Conservation (phyloP, 768 basidiomycete species). For the Tephrocybe rancida region DNA sequence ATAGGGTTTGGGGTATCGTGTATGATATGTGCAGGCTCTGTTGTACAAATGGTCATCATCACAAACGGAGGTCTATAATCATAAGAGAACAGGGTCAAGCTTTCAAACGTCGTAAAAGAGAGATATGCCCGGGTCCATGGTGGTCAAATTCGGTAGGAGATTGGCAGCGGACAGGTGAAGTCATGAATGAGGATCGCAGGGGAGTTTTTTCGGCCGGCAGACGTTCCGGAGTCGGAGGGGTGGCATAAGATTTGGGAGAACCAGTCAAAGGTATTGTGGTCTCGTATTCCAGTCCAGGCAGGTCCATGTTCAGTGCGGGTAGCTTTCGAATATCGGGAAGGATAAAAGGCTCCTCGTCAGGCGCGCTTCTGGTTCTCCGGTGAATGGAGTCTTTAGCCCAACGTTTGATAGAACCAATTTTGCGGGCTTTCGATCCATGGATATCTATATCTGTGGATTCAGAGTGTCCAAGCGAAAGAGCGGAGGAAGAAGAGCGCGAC, state of each 20-base stretch:
- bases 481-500: conserved; percentile 45
- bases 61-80: conserved; percentile 2
- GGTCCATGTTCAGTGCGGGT: conserved; percentile 20
- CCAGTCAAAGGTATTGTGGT: conserved; percentile 14
- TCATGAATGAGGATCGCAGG: conserved; percentile 12
- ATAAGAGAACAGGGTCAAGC: conserved; percentile 17
- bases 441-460: conserved; percentile 12
- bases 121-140: conserved; percentile 30
- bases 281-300: conserved; percentile 28
- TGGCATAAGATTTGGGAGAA: conserved; percentile 12
- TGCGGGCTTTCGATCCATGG: conserved; percentile 22
- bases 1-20: conserved; percentile 20
- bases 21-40: conserved; percentile 15
- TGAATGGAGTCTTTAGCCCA: conserved; percentile 54
- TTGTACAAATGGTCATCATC: conserved; percentile 17
- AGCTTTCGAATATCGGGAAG: conserved; percentile 18
- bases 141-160: conserved; percentile 12
- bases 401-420: conserved; percentile 41
- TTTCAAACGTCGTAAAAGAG: conserved; percentile 38
- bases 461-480: conserved; percentile 26
- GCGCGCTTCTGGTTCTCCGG: conserved; percentile 54
- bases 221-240: conserved; percentile 6
- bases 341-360: conserved; percentile 30
- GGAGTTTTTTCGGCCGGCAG: conserved; percentile 6
- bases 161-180: conserved; percentile 13